Evolutionary conservation across 2,329 filamentous ascomycete species (phyloP), one percentile per base, ranked within the genome.

Genomic region (Sarocladium brachiariae): DNA sequence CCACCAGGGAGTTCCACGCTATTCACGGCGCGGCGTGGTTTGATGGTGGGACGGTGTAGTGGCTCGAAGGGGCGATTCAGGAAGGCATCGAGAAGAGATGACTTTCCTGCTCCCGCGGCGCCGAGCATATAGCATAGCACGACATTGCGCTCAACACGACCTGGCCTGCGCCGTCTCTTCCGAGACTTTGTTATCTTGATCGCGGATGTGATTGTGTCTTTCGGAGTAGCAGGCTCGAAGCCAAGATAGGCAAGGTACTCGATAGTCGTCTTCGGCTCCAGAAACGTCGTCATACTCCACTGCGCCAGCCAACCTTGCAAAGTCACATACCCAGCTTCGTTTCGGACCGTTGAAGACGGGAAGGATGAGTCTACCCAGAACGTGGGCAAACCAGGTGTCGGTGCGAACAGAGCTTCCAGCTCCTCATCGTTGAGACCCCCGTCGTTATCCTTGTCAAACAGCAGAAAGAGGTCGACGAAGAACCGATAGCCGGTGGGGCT

Each of bases 221-320:
- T 86, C n/a, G 79, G 74, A 58, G 86, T 87, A 2, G 81, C 74
- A 2, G 88, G 84, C 63, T 97, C 93, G 61, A 96, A 99, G 1
- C 93, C 93, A 2, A 99, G 83, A 63, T 96, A 96, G 2, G 93
- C 93, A 2, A 99, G 81, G 65, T 99, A 99, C 59, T 95, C 91
- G 3, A 99, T 77, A 1, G 93, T 97, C 1, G 89, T 96, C 64
- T 93, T 95, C 11, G 93, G 92, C 51, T 95, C 91, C 53, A 95
- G 83, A 61, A 97, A 99, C 0, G 93, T 99, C 1, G 93, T 99
- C 93, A 99, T 99, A 65, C 91, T 96, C 93, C 93, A 99, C 61
- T 99, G 93, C 3, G 93, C 93, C 33, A 99, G 80, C 93, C 93
- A 99, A 2, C 93, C 93, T 66, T 99, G 93, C 3, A 99, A 75